Base-by-base conservation (phyloP, 2,329 filamentous ascomycete species). In the Fusarium paranaense region DNA sequence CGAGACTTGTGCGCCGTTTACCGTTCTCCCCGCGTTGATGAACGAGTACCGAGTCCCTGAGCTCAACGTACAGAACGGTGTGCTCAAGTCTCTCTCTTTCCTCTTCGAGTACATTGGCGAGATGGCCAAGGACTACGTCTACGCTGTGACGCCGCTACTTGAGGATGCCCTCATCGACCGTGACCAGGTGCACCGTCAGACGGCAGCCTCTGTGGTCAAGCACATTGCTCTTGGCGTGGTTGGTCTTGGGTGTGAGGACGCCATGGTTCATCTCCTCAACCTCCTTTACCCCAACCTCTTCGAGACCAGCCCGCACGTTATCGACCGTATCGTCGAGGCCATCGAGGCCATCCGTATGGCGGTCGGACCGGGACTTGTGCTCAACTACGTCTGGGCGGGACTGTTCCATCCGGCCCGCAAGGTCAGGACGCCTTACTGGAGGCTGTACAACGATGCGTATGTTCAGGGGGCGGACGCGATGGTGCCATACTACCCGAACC, bases 81-180 rank as follows among this genome's bases (percentile, higher is more conserved):
- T 99, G 37, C 91, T 99, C 81, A 99, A 99, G 83, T 95, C 95
- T 6, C 89, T 99, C 62, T 97, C 94, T 8, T 99, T 99, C 89
- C 88, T 99, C 70, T 99, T 98, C 81, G 97, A 99, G 81, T 99
- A 99, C 85, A 99, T 99, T 82, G 97, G 97, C 73, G 97, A 99
- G 84, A 98, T 99, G 97, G 95, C 95, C 73, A 99, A 98, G 85
- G 97, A 99, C 84, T 99, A 99, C 82, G 97, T 99, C 81, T 99
- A 99, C 80, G 97, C 97, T 20, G 95, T 99, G 37, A 98, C 95
- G 3, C 97, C 97, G 8, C 87, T 99, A 11, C 91, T 99, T 2
- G 97, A 99, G 81, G 97, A 99, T 81, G 97, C 97, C 3, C 91
- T 99, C 71, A 98, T 98, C 83, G 97, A 99, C 83, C 93, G 97